These are phyloP conservation scores for Alternaria novae-zelandiae DNA, from an alignment of 2,329 filamentous ascomycete species.

Conservation along the genomic window DNA sequence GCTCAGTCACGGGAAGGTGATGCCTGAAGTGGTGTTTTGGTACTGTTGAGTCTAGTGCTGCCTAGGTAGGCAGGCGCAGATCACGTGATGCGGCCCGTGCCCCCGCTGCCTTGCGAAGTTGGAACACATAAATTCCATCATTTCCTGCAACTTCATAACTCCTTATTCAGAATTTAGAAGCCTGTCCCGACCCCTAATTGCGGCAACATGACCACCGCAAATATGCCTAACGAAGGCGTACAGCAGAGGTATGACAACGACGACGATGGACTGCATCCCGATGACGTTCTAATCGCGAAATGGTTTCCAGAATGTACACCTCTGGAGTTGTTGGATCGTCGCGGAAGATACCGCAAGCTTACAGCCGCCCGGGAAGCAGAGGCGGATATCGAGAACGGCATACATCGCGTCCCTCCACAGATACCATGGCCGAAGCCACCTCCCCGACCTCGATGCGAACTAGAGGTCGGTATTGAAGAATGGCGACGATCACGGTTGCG, in stretches of 20 bases:
- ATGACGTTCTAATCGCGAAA: not conserved
- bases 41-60: not conserved
- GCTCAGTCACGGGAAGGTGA: not conserved
- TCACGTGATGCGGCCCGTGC: not conserved
- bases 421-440: not conserved
- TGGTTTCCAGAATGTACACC: not conserved
- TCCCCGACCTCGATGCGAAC: not conserved
- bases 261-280: not conserved
- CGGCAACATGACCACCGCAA: not conserved
- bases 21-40: not conserved
- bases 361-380: not conserved
- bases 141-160: not conserved
- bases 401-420: not conserved
- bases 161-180: not conserved
- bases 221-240: not conserved
- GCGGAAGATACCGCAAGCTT: too few species aligned
- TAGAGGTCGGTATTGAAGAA: not conserved
- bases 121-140: not conserved
- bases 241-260: not conserved
- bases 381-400: not conserved
- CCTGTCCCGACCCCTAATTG: fast-evolving
- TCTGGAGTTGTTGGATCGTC: not conserved
- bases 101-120: not conserved
- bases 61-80: not conserved
- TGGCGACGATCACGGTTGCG: not conserved